A percentile compares a stretch with the other conserved stretches of the same genome.
Conservation (phyloP, 2,329 filamentous ascomycete species). For the Fonsecaea multimorphosa region DNA sequence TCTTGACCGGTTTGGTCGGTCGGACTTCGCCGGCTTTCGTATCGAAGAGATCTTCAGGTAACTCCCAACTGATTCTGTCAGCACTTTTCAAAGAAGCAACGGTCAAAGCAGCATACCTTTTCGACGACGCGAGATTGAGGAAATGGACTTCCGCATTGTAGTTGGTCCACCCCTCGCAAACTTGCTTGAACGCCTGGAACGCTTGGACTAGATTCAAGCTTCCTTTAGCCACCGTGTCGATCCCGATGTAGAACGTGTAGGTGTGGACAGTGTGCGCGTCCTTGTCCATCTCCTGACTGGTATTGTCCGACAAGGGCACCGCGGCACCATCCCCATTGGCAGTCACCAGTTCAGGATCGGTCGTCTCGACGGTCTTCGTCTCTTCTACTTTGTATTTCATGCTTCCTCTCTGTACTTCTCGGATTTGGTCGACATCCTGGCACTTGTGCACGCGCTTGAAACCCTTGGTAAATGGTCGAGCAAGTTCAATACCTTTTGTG, state of each 20-base stretch:
- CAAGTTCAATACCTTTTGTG: constrained; percentile 78
- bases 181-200: constrained; percentile 84
- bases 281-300: constrained; percentile 48
- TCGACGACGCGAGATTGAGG: constrained; percentile 80
- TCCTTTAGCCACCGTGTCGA: constrained; percentile 51
- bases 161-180: constrained; percentile 75
- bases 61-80: constrained; percentile 68
- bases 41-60: constrained; percentile 87
- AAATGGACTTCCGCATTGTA: constrained; percentile 78
- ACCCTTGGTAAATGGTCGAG: constrained; percentile 90
- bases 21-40: constrained; percentile 71
- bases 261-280: constrained; percentile 71
- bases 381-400: constrained; percentile 64
- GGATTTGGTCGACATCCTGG: constrained; percentile 65
- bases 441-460: constrained; percentile 83
- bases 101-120: constrained; percentile 68
- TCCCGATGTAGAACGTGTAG: constrained; percentile 90
- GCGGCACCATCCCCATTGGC: constrained; percentile 51
- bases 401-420: constrained; percentile 67
- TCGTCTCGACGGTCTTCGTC: constrained; percentile 57
- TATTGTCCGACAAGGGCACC: constrained; percentile 50
- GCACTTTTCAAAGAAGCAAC: constrained; percentile 8
- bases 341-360: constrained; percentile 57
- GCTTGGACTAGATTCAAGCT: constrained; percentile 69
- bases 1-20: constrained; percentile 65